Conservation (phyloP, 2,329 filamentous ascomycete species). For the Ceratocystis ficicola region DNA sequence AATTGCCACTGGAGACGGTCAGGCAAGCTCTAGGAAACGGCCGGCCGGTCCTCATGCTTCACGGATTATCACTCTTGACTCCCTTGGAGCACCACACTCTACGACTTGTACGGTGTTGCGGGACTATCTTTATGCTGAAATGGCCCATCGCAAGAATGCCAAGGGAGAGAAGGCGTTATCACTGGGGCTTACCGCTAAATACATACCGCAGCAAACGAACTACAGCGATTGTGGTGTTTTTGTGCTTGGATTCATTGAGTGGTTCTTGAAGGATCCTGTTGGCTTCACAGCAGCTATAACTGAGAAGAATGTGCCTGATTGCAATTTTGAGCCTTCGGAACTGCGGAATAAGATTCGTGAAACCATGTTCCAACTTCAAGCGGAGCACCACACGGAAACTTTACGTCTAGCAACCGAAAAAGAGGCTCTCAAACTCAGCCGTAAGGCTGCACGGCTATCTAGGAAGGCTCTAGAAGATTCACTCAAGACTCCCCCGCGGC, state of each 20-base stretch:
- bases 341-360: constrained; percentile 56
- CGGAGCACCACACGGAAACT: constrained; percentile 25
- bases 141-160: constrained; percentile 45
- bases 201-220: constrained; percentile 70
- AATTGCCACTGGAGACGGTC: not conserved
- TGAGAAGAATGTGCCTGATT: constrained; percentile 39
- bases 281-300: constrained; percentile 56
- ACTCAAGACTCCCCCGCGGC: not conserved
- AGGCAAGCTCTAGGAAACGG: not conserved
- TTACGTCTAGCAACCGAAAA: constrained; percentile 28
- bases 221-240: constrained; percentile 84
- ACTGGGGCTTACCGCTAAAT: constrained; percentile 53
- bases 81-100: constrained; percentile 54
- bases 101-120: constrained; percentile 56
- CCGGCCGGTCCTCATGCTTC: constrained; percentile 41
- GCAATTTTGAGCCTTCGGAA: constrained; percentile 44
- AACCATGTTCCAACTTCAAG: constrained; percentile 51
- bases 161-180: constrained; percentile 31
- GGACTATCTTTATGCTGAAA: constrained; percentile 65
- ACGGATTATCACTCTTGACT: constrained; percentile 78
- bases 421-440: constrained; percentile 31
- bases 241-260: constrained; percentile 69
- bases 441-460: constrained; percentile 23
- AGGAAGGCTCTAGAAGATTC: constrained; percentile 7
- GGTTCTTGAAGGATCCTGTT: constrained; percentile 66